phyloP scores from a whole-genome alignment of 495 filamentous ascomycete genomes.

The Cercophora samala region DNA sequence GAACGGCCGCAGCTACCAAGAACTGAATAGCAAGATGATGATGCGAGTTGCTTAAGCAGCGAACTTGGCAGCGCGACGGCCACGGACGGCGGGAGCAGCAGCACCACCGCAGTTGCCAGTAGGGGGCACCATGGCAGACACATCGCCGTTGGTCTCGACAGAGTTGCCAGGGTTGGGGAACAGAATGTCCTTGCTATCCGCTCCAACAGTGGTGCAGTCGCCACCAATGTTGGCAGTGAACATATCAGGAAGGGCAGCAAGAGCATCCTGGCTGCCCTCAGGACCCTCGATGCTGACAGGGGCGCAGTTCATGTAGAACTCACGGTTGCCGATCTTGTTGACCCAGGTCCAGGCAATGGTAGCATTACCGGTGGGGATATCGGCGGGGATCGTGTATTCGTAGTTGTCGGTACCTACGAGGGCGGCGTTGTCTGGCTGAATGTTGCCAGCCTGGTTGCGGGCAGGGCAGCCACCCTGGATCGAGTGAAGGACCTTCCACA shows the following conservation, averaged over 20 bases:
- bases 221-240: slow-evolving; percentile 70
- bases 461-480: slow-evolving; percentile 79
- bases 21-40: neutral
- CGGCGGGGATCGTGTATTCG: slow-evolving; percentile 55
- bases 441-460: slow-evolving; percentile 42
- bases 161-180: slow-evolving; percentile 58
- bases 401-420: slow-evolving; percentile 40
- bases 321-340: slow-evolving; percentile 83
- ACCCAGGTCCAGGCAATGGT: slow-evolving; percentile 86
- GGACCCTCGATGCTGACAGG: slow-evolving; percentile 61
- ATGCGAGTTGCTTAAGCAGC: slow-evolving; percentile 10
- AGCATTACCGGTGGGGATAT: slow-evolving; percentile 57
- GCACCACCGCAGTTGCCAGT: slow-evolving; percentile 22
- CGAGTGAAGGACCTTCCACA: slow-evolving; percentile 77
- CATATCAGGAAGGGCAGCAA: slow-evolving; percentile 69
- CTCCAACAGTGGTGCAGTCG: slow-evolving; percentile 47
- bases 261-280: slow-evolving; percentile 47
- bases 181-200: slow-evolving; percentile 41
- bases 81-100: slow-evolving; percentile 13
- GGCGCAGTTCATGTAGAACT: slow-evolving; percentile 96
- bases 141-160: slow-evolving; percentile 45
- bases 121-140: slow-evolving; percentile 12
- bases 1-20: neutral
- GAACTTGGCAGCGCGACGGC: slow-evolving; percentile 10
- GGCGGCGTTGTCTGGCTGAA: slow-evolving; percentile 28